Conservation (phyloP, 2,329 filamentous ascomycete genomes). For the Ambrosiella beaveri region DNA sequence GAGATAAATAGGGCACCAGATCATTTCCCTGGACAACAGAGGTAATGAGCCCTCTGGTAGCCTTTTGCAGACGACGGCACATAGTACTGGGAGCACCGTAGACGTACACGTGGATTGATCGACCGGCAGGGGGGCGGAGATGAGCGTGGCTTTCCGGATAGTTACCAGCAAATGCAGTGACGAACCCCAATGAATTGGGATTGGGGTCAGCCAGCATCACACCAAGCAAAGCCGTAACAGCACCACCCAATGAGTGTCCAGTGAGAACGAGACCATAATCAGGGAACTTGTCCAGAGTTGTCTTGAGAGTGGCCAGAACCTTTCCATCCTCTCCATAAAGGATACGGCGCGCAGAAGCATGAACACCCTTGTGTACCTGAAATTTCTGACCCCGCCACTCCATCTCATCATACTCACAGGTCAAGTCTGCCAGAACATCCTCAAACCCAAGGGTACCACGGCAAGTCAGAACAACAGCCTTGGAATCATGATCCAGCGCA, state of each 20-base stretch:
- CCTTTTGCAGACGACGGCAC: conserved; percentile 49
- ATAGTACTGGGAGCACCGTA: conserved; percentile 61
- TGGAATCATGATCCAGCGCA: conserved; percentile 52
- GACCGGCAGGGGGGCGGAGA: conserved; percentile 35
- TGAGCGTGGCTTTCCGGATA: conserved; percentile 8
- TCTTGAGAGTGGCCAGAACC: conserved; percentile 47
- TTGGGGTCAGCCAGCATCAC: conserved; percentile 53
- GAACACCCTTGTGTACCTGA: conserved; percentile 58
- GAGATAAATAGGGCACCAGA: conserved; percentile 54
- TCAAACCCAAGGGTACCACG: conserved; percentile 58
- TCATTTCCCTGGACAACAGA: conserved; percentile 58
- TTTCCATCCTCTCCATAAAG: conserved; percentile 50
- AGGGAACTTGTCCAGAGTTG: conserved; percentile 46
- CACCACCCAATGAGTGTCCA: conserved; percentile 52
- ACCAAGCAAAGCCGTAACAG: conserved; percentile 51
- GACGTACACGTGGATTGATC: conserved; percentile 63
- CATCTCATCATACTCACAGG: conserved; percentile 53
- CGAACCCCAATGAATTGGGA: conserved; percentile 34
- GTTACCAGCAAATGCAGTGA: conserved; percentile 35
- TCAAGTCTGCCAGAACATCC: conserved; percentile 56
- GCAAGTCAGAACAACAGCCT: conserved; percentile 55
- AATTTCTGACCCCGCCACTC: conserved; percentile 45
- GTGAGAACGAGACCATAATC: conserved; percentile 55
- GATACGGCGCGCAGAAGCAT: conserved; percentile 50
- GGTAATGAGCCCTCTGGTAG: conserved; percentile 58